Evolutionary conservation across 1,139 yeast genomes (phyloP).

Genomic region (Suhomyces bolitotheri): DNA sequence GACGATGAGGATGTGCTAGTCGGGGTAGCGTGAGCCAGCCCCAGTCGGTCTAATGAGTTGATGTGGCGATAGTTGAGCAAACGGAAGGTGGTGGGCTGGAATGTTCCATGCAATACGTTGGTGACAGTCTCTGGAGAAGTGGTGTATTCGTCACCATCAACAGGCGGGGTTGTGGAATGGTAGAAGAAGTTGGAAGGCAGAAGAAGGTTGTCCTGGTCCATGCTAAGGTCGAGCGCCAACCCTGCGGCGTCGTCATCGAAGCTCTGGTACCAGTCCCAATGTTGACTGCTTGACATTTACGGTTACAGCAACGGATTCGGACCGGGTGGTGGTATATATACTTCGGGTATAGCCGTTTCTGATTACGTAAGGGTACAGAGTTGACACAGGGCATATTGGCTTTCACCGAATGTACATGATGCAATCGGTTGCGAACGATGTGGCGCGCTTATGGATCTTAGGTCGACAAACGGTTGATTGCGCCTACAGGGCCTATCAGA

Average conservation of each 20-base stretch:
- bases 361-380: constrained; percentile 1
- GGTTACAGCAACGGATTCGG: neutral
- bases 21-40: neutral
- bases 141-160: neutral
- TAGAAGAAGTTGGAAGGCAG: neutral
- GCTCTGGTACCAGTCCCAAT: constrained; percentile 4
- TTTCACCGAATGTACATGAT: too few species aligned
- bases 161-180: neutral
- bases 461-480: neutral
- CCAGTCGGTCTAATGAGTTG: neutral
- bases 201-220: neutral
- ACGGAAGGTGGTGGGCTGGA: neutral
- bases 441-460: neutral
- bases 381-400: too few species aligned
- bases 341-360: constrained; percentile 1
- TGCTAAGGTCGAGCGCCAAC: neutral
- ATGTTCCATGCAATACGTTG: neutral
- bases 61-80: constrained; percentile 2
- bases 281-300: constrained; percentile 4
- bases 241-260: neutral
- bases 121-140: neutral
- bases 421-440: constrained; percentile 1
- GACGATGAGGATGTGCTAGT: constrained; percentile 1
- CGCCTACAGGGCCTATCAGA: neutral
- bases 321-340: constrained; percentile 1